These are phyloP conservation scores for Suillus cothurnatus DNA, from an alignment of 768 basidiomycete species.

Conservation along the genomic window DNA sequence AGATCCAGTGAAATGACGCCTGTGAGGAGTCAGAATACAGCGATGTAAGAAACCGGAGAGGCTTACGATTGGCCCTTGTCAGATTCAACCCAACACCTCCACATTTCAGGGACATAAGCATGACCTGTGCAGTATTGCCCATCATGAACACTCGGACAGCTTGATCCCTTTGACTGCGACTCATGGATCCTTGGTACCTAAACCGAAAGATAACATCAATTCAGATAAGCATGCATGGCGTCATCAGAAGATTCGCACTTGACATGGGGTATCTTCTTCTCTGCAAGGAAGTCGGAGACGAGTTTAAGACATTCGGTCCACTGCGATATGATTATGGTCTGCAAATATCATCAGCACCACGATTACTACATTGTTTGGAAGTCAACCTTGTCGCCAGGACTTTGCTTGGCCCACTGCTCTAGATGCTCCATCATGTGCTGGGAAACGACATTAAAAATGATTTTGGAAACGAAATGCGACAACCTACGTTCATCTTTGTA, in stretches of 20 bases:
- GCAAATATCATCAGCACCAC: constrained; percentile 8
- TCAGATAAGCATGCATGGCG: background rate
- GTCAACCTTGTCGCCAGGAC: constrained; percentile 60
- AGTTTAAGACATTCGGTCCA: constrained; percentile 70
- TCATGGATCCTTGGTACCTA: constrained; percentile 68
- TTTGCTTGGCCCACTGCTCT: constrained; percentile 41
- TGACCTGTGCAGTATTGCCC: constrained; percentile 54
- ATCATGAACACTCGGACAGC: constrained; percentile 64
- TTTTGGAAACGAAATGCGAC: background rate
- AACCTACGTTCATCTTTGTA: constrained; percentile 71
- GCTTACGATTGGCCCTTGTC: constrained; percentile 56
- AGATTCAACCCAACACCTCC: constrained; percentile 59
- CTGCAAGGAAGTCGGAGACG: constrained; percentile 61
- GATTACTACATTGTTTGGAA: background rate
- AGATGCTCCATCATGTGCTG: constrained; percentile 66
- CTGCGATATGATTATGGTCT: constrained; percentile 70
- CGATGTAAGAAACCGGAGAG: background rate
- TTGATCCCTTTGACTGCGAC: constrained; percentile 48
- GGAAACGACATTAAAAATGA: background rate
- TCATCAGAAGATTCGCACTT: constrained; percentile 39
- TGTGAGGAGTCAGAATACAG: constrained; percentile 7
- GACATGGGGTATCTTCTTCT: constrained; percentile 53
- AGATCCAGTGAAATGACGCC: constrained; percentile 62
- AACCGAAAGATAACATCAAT: constrained; percentile 2
- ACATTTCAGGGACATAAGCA: constrained; percentile 67